phyloP scores from a whole-genome alignment of 345 rosid genomes.

The Gossypium sturtianum region DNA sequence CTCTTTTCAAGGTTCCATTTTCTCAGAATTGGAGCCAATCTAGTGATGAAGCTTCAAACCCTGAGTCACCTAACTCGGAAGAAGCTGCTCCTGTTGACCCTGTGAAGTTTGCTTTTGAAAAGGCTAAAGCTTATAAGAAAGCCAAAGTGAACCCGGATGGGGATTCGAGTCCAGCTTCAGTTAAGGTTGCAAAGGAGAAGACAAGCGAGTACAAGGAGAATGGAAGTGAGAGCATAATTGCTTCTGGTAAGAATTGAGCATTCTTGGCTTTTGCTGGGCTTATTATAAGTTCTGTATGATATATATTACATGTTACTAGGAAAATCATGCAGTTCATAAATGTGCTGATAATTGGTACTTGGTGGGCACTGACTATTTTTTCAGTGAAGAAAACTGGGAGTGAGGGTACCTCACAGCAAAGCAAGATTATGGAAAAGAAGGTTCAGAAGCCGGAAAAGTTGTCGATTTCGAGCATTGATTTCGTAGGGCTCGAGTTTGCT shows the following conservation, averaged over 20 bases:
- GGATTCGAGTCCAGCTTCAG: conserved; percentile 22
- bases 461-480: conserved; percentile 63
- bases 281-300: not conserved
- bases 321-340: not conserved
- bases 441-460: conserved; percentile 33
- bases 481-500: conserved; percentile 72
- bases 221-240: conserved; percentile 12
- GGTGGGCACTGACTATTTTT: conserved; percentile 14
- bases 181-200: conserved; percentile 41
- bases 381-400: conserved; percentile 36
- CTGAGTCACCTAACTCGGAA: conserved; percentile 16
- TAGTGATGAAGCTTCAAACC: conserved; percentile 20
- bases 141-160: conserved; percentile 5
- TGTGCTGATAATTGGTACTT: conserved; percentile 19
- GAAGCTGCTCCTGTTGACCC: conserved; percentile 35
- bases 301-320: not conserved
- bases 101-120: conserved; percentile 66
- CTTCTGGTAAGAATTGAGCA: conserved; percentile 20
- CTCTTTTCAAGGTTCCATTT: conserved; percentile 26
- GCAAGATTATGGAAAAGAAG: conserved; percentile 22
- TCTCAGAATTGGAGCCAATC: conserved; percentile 27
- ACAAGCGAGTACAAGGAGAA: conserved; percentile 34
- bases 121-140: conserved; percentile 52
- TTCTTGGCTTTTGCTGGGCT: not conserved
- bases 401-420: conserved; percentile 20